Evolutionary conservation across 2,329 filamentous ascomycete genomes (phyloP), one percentile per base, ranked within the genome.

Genomic region (Pezicula rhizophila): DNA sequence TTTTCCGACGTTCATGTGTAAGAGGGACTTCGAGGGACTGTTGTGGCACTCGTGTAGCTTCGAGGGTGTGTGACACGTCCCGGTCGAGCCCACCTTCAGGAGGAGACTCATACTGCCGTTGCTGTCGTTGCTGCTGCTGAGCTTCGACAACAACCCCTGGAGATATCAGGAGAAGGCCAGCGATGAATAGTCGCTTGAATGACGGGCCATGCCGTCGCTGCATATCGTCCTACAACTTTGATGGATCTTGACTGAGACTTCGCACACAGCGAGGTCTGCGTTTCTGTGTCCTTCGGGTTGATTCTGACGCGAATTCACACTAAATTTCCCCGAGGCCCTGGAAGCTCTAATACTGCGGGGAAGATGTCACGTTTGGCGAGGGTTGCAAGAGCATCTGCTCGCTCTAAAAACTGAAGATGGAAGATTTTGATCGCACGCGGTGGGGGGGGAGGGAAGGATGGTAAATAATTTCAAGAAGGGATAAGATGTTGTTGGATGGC

Each of bases 91-190:
- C 56, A 18, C 51, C 56, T 48, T 67, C 63, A 46, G 57, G 63
- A 20, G 56, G 59, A 33, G 60, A 63, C 42, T 61, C 55, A 47
- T 64, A 55, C 47, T 55, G 56, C 44, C 58, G 57, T 46, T 43
- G 58, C 45, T 60, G 66, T 57, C 66, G 70, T 53, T 76, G 76
- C 74, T 82, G 80, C 76, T 81, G 80, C 75, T 80, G 80, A 76
- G 78, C 79, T 60, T 81, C 75, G 70, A 77, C 76, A 57, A 81
- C 68, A 69, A 73, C 28, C 28, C 28, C 28, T 31, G 28, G 78
- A 46, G 79, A 78, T 51, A 84, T 64, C 48, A 84, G 66, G 49
- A 84, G 68, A 53, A 82, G 66, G 59, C 75, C 77, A 64, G 82
- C 72, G 66, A 78, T 76, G 64, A 66, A 74, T 61, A 64, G 77